Percentiles rank a stretch among this genome's conserved stretches.
These are phyloP conservation scores for Blastobotrys parvus DNA, from an alignment of 805 yeast species.

Conservation along the genomic window DNA sequence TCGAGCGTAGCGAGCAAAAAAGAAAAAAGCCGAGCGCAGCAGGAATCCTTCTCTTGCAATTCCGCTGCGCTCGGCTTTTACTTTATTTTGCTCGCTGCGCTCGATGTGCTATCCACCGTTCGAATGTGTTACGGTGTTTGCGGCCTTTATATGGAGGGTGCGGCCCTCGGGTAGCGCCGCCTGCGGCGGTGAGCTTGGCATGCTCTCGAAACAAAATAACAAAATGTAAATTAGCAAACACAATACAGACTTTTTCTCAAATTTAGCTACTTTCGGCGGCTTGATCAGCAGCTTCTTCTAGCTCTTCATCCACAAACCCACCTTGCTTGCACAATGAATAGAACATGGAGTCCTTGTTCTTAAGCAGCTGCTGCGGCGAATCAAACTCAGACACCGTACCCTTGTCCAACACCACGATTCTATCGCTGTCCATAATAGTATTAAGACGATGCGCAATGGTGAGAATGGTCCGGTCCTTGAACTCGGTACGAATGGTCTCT, in stretches of 20 bases:
- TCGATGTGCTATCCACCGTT: no score
- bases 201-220: no score
- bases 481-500: constrained; percentile 66
- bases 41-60: no score
- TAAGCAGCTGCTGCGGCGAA: constrained; percentile 55
- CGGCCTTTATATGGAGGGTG: no score
- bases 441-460: constrained; percentile 88
- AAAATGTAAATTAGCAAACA: background rate
- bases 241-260: background rate
- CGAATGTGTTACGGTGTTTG: no score
- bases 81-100: no score
- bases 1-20: no score
- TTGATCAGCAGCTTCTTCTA: background rate
- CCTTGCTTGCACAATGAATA: constrained; percentile 71
- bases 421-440: constrained; percentile 79
- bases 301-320: constrained; percentile 44
- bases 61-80: no score
- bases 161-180: no score
- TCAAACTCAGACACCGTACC: constrained; percentile 78
- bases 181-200: no score
- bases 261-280: background rate
- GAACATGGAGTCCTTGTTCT: constrained; percentile 57
- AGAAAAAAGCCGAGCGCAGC: no score
- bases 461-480: constrained; percentile 66
- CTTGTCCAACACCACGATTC: constrained; percentile 61